phyloP scores from a whole-genome alignment of 192 early-diverging fungal genomes.

The Mycoemilia scoparia region DNA sequence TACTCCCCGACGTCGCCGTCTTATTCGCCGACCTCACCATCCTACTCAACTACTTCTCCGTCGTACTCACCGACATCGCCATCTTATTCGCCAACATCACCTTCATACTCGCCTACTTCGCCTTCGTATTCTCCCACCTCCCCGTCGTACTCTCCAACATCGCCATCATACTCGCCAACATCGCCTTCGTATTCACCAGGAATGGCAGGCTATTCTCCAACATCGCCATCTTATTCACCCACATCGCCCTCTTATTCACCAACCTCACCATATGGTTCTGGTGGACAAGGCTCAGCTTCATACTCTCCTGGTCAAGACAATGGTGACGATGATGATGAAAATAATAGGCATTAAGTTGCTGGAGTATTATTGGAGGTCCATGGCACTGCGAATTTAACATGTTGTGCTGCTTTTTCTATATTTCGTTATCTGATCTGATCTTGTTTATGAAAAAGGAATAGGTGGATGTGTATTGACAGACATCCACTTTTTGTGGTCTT shows the following conservation, averaged over 20 bases:
- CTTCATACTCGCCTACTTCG: constrained; percentile 57
- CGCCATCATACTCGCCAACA: constrained; percentile 52
- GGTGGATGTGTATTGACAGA: too few relatives aligned
- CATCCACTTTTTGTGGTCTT: too few relatives aligned
- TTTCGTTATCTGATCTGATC: too few relatives aligned
- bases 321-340: too few relatives aligned
- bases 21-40: constrained; percentile 43
- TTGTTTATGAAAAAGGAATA: too few relatives aligned
- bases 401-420: too few relatives aligned
- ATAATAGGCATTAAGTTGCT: too few relatives aligned
- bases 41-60: constrained; percentile 51
- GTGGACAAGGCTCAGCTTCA: constrained; percentile 8
- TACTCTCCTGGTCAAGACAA: constrained; percentile 1
- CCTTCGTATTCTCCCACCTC: constrained; percentile 62
- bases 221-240: constrained; percentile 31
- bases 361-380: too few relatives aligned
- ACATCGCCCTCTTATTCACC: constrained; percentile 63
- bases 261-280: constrained; percentile 27
- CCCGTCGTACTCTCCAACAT: constrained; percentile 64
- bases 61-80: constrained; percentile 45
- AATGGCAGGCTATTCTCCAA: constrained; percentile 15
- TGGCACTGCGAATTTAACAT: too few relatives aligned
- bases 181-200: constrained; percentile 25
- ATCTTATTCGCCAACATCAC: constrained; percentile 51
- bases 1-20: constrained; percentile 46